Evolutionary conservation across 176 grass and related monocot genomes (phyloP).

Genomic region (Oryza rufipogon): DNA sequence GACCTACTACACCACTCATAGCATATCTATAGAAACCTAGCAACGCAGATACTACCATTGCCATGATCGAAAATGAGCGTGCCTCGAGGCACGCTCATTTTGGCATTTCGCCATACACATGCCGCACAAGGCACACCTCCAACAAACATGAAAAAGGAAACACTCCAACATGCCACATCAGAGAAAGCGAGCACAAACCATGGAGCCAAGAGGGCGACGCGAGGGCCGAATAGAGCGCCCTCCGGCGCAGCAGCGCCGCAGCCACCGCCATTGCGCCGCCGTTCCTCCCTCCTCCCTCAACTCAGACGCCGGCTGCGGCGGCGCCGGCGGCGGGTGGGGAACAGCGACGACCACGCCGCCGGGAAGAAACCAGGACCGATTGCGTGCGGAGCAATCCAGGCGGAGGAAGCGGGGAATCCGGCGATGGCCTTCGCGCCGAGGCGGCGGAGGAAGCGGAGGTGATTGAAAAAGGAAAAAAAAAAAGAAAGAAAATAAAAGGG

Average conservation of each 20-base stretch:
- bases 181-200: conserved; percentile 32
- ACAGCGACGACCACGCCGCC: not conserved
- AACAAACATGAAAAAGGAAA: not conserved
- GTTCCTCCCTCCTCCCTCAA: not conserved
- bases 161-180: not conserved
- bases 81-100: not conserved
- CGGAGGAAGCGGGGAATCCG: not conserved
- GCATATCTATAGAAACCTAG: not conserved
- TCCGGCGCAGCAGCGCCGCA: conserved; percentile 39
- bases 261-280: conserved; percentile 39
- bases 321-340: not conserved
- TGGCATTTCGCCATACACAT: conserved; percentile 45
- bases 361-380: not conserved
- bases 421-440: conserved; percentile 41
- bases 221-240: conserved; percentile 1
- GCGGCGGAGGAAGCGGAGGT: conserved; percentile 31
- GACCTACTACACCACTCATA: not conserved
- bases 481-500: not conserved
- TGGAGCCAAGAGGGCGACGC: not conserved
- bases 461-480: not conserved
- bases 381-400: not conserved
- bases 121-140: not conserved
- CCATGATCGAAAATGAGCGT: not conserved
- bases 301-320: not conserved
- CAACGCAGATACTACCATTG: not conserved